Base-by-base conservation (phyloP, 1,284 basidiomycete species). In the Rhizoctonia solani region DNA sequence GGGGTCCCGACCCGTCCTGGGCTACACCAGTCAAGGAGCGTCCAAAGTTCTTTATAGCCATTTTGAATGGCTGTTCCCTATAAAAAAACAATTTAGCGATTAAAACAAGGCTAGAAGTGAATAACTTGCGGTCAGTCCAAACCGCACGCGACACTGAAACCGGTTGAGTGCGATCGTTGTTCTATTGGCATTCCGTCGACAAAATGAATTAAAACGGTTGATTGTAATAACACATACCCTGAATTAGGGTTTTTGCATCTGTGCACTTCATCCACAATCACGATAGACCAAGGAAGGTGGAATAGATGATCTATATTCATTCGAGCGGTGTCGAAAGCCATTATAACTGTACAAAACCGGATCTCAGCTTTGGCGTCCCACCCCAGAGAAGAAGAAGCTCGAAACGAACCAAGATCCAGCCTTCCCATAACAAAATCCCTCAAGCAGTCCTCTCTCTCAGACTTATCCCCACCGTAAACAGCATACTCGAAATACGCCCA, bases 191-290 rank as follows among this genome's bases (percentile, higher is more conserved):
- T 59, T 54, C 47, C 4, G 69, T n/a, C n/a, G n/a, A n/a, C n/a
- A n/a, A n/a, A n/a, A n/a, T n/a, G n/a, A n/a, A n/a, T n/a, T n/a
- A n/a, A n/a, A n/a, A n/a, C n/a, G n/a, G n/a, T n/a, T n/a, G n/a
- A n/a, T n/a, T n/a, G n/a, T n/a, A n/a, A n/a, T n/a, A n/a, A n/a
- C n/a, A 41, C 50, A 8, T 65, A 54, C 61, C 61, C 84, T 0
- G 84, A 84, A 39, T 74, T 74, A 1, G 85, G 82, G 69, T 92
- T 93, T 76, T 94, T 95, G 69, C 93, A 80, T 8, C 85, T 83
- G 74, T 95, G 92, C 0, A 85, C 92, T 75, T 95, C 93, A 72
- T 95, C 92, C 13, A 93, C 84, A 68, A 95, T 84, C 54, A 92
- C 79, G 67, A 85, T 82, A 1, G 85, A 85, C 84, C 85, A 89